Evolutionary conservation across 106 monocot species (phyloP).

Genomic region (Dendrobium officinale): DNA sequence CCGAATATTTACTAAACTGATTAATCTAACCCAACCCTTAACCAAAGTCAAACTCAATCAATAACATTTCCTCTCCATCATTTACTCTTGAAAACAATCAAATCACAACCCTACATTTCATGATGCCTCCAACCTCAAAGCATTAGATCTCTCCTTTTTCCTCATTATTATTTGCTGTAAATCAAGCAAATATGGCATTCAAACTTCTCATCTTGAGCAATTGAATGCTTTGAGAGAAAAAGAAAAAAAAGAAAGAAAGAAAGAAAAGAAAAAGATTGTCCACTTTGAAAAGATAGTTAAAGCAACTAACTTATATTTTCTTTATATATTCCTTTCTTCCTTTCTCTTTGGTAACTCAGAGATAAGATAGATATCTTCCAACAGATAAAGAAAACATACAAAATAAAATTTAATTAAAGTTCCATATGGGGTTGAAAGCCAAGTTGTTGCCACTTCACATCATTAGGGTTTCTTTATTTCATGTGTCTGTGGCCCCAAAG

Average conservation of each 20-base stretch:
- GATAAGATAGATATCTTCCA: not conserved
- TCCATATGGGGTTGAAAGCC: not conserved
- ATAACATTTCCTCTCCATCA: no score
- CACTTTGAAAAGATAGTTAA: not conserved
- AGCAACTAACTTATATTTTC: no score
- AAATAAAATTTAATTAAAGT: not conserved
- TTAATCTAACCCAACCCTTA: no score
- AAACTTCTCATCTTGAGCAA: not conserved
- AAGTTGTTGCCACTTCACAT: slow-evolving; percentile 1
- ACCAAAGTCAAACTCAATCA: no score
- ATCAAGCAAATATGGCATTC: no score
- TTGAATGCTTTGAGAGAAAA: not conserved
- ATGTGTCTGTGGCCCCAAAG: not conserved
- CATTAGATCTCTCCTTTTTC: not conserved
- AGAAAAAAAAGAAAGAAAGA: not conserved
- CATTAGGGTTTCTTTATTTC: not conserved
- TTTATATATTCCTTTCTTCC: no score
- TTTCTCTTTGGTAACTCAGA: not conserved
- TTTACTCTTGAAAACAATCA: no score
- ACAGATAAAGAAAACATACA: not conserved
- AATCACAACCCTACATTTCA: not conserved
- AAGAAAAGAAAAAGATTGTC: not conserved
- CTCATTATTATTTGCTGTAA: not conserved
- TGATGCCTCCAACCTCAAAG: not conserved
- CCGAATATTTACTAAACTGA: no score